Evolutionary conservation across 179 eudicot species (phyloP), one percentile per base, ranked within the genome.

Genomic region (Beta macrorhiza): DNA sequence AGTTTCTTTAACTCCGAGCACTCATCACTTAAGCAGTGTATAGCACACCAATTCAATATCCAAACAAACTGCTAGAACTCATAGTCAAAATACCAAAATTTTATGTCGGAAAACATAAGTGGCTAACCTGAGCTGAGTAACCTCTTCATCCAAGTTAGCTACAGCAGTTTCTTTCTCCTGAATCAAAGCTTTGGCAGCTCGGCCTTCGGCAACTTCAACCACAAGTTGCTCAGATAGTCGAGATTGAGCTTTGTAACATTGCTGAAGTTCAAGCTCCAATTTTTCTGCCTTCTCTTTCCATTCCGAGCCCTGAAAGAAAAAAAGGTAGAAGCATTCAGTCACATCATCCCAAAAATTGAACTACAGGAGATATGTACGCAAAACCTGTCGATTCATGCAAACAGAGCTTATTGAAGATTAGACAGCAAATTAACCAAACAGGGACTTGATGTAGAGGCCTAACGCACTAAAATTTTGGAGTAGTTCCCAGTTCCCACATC

Each of bases 211-310:
- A 84, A 96, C 97, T 88, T 94, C 99, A 63, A 89, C 97, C 78
- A 94, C 99, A 79, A 94, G 97, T 89, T 94, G 99, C 82, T 90
- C 94, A 7, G 99, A 92, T 76, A 96, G 79, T 67, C 97, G 92
- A 69, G 97, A 85, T 83, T 92, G 99, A 85, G 99, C 98, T 88
- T 91, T 96, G 91, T 96, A 96, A 83, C 97, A 94, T 83, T 96
- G 99, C 86, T 94, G 99, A 85, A 96, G 96, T 89, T 96, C 99
- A 78, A 85, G 56, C 81, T 96, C 99, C 79, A 94, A 87, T 69
- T 88, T 90, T 88, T 96, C 99, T 67, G 97, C 98, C 81, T 94
- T 92, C 71, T 96, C 97, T 79, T 94, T 92, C 98, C 98, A 96
- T 86, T 92, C 98, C 75, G 98, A 91, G 77, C 97, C 97, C 99